phyloP scores from a whole-genome alignment of 179 eudicot species.

The Beta corolliflora region DNA sequence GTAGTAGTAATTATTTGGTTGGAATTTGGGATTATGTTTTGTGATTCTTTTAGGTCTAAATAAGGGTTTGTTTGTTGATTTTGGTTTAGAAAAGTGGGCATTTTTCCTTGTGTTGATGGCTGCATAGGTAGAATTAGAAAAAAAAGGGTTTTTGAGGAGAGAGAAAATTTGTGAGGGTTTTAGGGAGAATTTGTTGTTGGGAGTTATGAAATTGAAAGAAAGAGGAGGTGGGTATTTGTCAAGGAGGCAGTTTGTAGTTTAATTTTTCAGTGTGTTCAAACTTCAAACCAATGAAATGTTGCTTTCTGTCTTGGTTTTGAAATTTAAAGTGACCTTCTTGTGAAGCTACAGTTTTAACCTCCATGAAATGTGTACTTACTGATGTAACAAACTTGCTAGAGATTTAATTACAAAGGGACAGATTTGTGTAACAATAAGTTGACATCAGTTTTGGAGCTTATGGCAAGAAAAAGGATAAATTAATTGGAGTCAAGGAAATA shows the following conservation, averaged over 20 bases:
- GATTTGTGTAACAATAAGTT: slow-evolving; percentile 24
- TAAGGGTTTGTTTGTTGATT: slow-evolving; percentile 14
- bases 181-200: neutral
- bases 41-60: slow-evolving; percentile 20
- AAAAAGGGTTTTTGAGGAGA: slow-evolving; percentile 14
- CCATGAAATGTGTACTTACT: neutral
- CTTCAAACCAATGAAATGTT: slow-evolving; percentile 2
- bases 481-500: neutral
- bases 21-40: slow-evolving; percentile 16
- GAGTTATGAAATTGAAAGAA: neutral
- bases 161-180: neutral
- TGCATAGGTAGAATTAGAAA: slow-evolving; percentile 18
- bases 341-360: slow-evolving; percentile 14
- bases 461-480: neutral
- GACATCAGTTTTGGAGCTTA: slow-evolving; percentile 27
- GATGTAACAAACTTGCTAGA: slow-evolving; percentile 11
- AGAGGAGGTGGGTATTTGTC: slow-evolving; percentile 22
- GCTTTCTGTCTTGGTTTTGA: slow-evolving; percentile 10
- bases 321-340: slow-evolving; percentile 15
- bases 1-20: neutral
- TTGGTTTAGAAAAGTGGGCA: slow-evolving; percentile 29
- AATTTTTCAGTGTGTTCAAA: neutral
- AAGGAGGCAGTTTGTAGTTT: slow-evolving; percentile 4
- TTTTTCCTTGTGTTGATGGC: slow-evolving; percentile 21
- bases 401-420: slow-evolving; percentile 22